Evolutionary conservation across 2,329 filamentous ascomycete genomes (phyloP).

Genomic region (Hypoxylon sp.): DNA sequence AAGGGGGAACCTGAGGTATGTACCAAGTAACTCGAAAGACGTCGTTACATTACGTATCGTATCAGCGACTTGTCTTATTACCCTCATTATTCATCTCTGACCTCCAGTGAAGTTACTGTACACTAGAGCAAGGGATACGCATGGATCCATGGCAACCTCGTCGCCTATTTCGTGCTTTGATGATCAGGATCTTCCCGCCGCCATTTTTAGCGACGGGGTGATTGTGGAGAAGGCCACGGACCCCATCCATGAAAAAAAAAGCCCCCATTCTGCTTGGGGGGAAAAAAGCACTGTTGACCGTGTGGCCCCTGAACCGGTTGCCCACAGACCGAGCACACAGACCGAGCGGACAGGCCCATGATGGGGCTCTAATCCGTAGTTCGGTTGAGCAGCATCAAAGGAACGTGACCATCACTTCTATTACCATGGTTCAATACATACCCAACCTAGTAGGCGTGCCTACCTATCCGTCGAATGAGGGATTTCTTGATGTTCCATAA

Average conservation of each 20-base stretch:
- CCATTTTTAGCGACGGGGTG: conserved; percentile 48
- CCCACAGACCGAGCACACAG: conserved; percentile 45
- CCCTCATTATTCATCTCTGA: conserved; percentile 24
- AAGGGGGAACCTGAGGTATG: conserved; percentile 35
- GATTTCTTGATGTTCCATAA: conserved; percentile 40
- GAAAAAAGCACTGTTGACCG: conserved; percentile 33
- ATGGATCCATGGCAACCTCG: conserved; percentile 36
- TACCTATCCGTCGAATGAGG: conserved; percentile 34
- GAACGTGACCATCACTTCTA: conserved; percentile 36
- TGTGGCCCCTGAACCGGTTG: conserved; percentile 35
- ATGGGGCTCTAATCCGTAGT: conserved; percentile 45
- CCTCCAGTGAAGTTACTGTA: conserved; percentile 28
- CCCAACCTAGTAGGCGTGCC: conserved; percentile 28
- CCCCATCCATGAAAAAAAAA: conserved; percentile 35
- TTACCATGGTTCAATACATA: conserved; percentile 36
- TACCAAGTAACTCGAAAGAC: conserved; percentile 39
- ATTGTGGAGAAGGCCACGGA: conserved; percentile 44
- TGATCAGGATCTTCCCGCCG: conserved; percentile 47
- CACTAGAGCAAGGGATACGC: conserved; percentile 36
- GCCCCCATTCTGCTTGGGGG: conserved; percentile 23
- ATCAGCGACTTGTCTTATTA: conserved; percentile 33
- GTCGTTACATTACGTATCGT: conserved; percentile 26
- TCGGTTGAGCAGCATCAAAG: conserved; percentile 41
- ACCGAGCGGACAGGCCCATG: conserved; percentile 38
- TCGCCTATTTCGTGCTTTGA: conserved; percentile 44